Conservation (phyloP, 306 rosid species). For the Mimosa bimucronata region DNA sequence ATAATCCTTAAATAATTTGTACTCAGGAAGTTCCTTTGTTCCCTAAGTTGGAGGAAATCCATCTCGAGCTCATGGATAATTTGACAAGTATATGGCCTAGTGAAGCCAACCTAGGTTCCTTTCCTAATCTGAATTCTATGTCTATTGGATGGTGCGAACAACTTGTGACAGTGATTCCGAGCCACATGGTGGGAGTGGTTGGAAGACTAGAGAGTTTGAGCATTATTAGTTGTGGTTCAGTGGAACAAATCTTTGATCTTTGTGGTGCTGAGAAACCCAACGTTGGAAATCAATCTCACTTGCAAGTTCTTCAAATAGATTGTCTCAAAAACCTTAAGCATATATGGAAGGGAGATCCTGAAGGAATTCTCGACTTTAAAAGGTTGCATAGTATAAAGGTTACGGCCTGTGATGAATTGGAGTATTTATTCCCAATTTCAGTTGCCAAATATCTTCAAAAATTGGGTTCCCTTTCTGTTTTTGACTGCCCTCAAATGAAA, state of each 20-base stretch:
- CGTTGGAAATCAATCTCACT: neutral
- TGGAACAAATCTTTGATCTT: neutral
- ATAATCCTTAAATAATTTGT: neutral
- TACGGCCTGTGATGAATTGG: neutral
- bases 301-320: neutral
- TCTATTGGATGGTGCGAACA: conserved; percentile 17
- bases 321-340: conserved; percentile 1
- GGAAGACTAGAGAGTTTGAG: neutral
- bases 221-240: neutral
- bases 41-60: conserved; percentile 29
- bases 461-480: neutral
- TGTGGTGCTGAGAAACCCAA: neutral
- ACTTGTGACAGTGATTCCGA: neutral
- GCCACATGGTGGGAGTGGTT: neutral
- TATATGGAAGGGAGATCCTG: conserved; percentile 29
- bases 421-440: conserved; percentile 31
- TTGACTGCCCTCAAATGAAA: neutral
- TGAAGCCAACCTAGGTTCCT: neutral
- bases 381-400: neutral
- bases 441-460: neutral
- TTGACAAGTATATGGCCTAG: conserved; percentile 28
- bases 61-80: neutral
- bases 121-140: neutral
- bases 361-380: neutral
- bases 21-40: neutral